Evolutionary conservation across 108 stramenopile species (phyloP).

Genomic region (Licmophora abbreviata): DNA sequence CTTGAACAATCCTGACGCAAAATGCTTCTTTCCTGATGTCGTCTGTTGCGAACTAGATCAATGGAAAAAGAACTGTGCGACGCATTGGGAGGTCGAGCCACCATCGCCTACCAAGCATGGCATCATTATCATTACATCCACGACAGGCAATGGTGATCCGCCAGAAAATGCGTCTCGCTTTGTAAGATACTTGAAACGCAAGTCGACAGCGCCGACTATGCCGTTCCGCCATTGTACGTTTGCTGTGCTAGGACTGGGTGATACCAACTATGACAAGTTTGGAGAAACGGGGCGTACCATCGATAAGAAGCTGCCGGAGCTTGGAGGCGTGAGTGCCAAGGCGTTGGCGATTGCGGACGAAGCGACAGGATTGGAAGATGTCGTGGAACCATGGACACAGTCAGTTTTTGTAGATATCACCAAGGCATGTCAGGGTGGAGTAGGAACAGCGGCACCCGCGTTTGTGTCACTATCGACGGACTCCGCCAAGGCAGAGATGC

Average conservation of each 20-base stretch:
- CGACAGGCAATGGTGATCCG: slow-evolving; percentile 87
- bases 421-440: slow-evolving; percentile 26
- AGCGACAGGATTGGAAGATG: slow-evolving; percentile 78
- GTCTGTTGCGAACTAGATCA: slow-evolving; percentile 54
- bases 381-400: slow-evolving; percentile 74
- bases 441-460: neutral
- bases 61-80: slow-evolving; percentile 53
- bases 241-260: slow-evolving; percentile 78
- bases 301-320: slow-evolving; percentile 49
- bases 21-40: slow-evolving; percentile 43
- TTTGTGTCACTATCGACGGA: neutral
- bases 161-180: slow-evolving; percentile 83
- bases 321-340: slow-evolving; percentile 53
- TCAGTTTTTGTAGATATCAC: slow-evolving; percentile 37
- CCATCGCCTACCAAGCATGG: slow-evolving; percentile 38
- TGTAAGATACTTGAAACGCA: slow-evolving; percentile 56
- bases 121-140: slow-evolving; percentile 64
- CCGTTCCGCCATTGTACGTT: slow-evolving; percentile 44
- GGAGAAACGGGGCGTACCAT: slow-evolving; percentile 61
- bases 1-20: slow-evolving; percentile 24
- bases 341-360: slow-evolving; percentile 77
- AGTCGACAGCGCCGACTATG: slow-evolving; percentile 22
- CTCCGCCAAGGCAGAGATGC: neutral
- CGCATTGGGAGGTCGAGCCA: slow-evolving; percentile 30
- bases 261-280: slow-evolving; percentile 86